phyloP scores from a whole-genome alignment of 2,329 filamentous ascomycete species.

The Sphaerulina musiva region DNA sequence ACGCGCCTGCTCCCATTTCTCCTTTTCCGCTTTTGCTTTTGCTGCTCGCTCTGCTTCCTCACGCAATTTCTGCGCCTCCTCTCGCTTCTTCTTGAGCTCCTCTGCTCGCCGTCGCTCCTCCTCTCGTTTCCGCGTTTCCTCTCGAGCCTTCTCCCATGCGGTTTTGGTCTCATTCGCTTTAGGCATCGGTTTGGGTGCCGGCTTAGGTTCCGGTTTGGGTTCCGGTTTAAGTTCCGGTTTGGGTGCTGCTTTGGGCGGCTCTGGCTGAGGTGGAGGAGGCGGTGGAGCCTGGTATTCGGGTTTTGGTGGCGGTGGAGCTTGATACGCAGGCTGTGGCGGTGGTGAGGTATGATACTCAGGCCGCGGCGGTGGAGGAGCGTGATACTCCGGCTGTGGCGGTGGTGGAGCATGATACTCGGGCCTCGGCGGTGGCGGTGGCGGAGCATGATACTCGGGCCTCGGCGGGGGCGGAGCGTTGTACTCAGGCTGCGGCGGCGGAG shows the following conservation, averaged over 20 bases:
- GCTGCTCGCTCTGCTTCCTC: conserved; percentile 44
- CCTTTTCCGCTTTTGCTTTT: conserved; percentile 44
- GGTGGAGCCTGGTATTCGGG: conserved; percentile 8
- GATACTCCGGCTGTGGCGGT: too few species aligned
- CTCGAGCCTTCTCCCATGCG: conserved; percentile 61
- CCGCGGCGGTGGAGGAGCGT: too few species aligned
- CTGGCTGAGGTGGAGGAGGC: conserved; percentile 13
- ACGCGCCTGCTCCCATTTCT: conserved; percentile 47
- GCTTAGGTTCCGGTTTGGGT: conserved; percentile 16
- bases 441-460: conserved; percentile 11
- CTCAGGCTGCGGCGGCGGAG: conserved; percentile 5
- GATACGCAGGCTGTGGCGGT: too few species aligned
- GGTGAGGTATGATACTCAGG: too few species aligned
- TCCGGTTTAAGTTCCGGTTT: too few species aligned
- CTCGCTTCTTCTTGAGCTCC: conserved; percentile 52
- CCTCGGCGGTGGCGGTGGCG: conserved; percentile 4
- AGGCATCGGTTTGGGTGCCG: conserved; percentile 21
- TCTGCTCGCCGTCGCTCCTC: conserved; percentile 56
- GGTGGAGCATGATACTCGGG: too few species aligned
- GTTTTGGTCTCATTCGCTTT: conserved; percentile 24
- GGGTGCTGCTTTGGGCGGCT: conserved; percentile 18
- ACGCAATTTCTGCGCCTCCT: conserved; percentile 49
- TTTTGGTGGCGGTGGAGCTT: conserved; percentile 7
- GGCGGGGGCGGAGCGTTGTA: neutral
- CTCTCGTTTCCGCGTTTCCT: conserved; percentile 58